Evolutionary conservation across 306 rosid genomes (phyloP).

Genomic region (Cicer cuneatum): DNA sequence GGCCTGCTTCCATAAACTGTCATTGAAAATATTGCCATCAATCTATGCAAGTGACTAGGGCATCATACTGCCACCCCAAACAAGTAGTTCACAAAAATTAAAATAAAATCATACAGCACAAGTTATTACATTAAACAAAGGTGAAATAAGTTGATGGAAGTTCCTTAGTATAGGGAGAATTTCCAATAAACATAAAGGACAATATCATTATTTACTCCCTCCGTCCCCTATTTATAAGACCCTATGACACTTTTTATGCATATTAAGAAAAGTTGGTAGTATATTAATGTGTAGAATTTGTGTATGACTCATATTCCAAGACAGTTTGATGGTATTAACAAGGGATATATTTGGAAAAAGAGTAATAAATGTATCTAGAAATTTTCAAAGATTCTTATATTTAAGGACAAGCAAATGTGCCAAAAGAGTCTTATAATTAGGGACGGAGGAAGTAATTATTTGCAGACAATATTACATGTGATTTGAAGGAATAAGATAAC

Average conservation of each 20-base stretch:
- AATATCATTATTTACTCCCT: neutral
- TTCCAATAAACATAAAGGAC: neutral
- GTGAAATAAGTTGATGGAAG: neutral
- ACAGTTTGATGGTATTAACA: too few species aligned
- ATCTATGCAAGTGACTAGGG: neutral
- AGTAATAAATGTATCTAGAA: too few species aligned
- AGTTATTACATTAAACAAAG: neutral
- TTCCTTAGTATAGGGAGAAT: neutral
- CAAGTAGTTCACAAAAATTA: neutral
- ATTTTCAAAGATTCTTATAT: too few species aligned
- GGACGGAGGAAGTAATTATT: neutral
- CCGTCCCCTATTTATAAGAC: too few species aligned
- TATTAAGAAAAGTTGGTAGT: too few species aligned
- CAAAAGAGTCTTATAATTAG: too few species aligned
- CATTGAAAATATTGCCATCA: neutral
- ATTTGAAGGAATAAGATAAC: neutral
- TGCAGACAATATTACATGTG: neutral
- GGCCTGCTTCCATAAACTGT: too few species aligned
- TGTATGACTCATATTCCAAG: too few species aligned
- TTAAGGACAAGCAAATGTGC: too few species aligned
- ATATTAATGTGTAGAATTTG: too few species aligned
- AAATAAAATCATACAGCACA: constrained; percentile 7
- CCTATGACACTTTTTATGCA: too few species aligned
- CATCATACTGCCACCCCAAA: constrained; percentile 6
- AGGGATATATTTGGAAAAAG: too few species aligned